Percentiles rank a stretch among this genome's conserved stretches.
These are phyloP conservation scores for Colletotrichum camelliae DNA, from an alignment of 2,329 filamentous ascomycete species.

Conservation along the genomic window DNA sequence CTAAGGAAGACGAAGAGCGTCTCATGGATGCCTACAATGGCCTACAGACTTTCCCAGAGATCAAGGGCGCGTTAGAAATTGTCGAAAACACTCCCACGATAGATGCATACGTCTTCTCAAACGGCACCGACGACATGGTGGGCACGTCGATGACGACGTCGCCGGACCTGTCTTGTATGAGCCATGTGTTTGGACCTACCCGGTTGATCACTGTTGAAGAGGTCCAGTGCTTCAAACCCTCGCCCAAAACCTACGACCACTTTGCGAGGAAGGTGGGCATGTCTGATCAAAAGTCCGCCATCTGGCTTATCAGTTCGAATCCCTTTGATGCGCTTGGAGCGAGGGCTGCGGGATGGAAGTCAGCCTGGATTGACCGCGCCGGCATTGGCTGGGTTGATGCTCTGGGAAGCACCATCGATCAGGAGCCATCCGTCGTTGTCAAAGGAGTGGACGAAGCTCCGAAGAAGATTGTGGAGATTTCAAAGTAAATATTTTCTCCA, in stretches of 20 bases:
- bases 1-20: constrained; percentile 44
- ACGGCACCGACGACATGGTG: constrained; percentile 71
- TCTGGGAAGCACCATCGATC: constrained; percentile 50
- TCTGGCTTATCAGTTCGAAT: constrained; percentile 77
- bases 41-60: constrained; percentile 70
- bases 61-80: constrained; percentile 54
- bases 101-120: constrained; percentile 70
- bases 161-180: constrained; percentile 55
- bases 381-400: constrained; percentile 70
- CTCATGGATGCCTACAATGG: constrained; percentile 70
- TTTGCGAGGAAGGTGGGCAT: constrained; percentile 57
- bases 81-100: constrained; percentile 47
- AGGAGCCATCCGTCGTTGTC: constrained; percentile 59
- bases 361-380: constrained; percentile 70
- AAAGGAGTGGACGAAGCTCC: constrained; percentile 64
- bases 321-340: constrained; percentile 77
- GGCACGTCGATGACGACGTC: constrained; percentile 63
- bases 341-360: constrained; percentile 62
- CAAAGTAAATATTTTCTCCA: background rate
- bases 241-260: constrained; percentile 65
- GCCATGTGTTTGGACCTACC: constrained; percentile 42
- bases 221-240: constrained; percentile 68
- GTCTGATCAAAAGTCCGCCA: constrained; percentile 45
- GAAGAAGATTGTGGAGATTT: constrained; percentile 31
- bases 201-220: constrained; percentile 67